phyloP scores from a whole-genome alignment of 208 protist species.

The Crithidia acanthocephali region DNA sequence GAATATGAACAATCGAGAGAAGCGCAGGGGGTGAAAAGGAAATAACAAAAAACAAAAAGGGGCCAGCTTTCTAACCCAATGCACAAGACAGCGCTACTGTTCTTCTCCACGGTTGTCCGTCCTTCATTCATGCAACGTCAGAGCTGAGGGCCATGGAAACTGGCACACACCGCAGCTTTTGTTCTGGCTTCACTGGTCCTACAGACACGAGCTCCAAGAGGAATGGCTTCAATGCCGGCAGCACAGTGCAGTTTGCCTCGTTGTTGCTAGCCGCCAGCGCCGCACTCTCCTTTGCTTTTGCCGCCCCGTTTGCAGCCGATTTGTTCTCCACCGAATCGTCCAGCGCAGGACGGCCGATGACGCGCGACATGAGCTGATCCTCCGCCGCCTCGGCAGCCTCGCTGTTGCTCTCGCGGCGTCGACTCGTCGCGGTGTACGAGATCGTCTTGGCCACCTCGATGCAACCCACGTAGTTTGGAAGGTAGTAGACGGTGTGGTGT shows the following conservation, averaged over 20 bases:
- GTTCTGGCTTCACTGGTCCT: conserved; percentile 12
- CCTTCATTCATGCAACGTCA: conserved; percentile 18
- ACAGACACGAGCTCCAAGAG: conserved; percentile 36
- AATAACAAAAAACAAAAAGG: neutral
- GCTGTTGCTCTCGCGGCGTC: neutral
- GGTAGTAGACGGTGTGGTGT: conserved; percentile 33
- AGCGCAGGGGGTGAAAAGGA: neutral
- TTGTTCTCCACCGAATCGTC: conserved; percentile 8
- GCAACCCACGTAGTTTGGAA: conserved; percentile 33
- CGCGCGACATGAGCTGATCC: conserved; percentile 11
- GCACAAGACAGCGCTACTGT: neutral
- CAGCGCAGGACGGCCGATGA: conserved; percentile 14
- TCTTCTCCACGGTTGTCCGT: neutral
- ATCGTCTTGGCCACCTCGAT: conserved; percentile 32
- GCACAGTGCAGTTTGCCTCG: conserved; percentile 30
- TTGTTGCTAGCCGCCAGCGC: conserved; percentile 1
- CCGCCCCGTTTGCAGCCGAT: neutral
- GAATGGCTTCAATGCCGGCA: neutral
- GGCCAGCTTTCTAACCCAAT: no score
- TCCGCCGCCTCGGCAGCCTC: neutral
- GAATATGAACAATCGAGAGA: neutral
- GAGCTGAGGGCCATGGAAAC: conserved; percentile 26
- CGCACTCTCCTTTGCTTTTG: neutral
- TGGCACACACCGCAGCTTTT: conserved; percentile 27
- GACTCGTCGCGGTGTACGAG: conserved; percentile 22